These are phyloP conservation scores for Colletotrichum caudatum DNA, from an alignment of 2,329 filamentous ascomycete genomes.

Conservation along the genomic window DNA sequence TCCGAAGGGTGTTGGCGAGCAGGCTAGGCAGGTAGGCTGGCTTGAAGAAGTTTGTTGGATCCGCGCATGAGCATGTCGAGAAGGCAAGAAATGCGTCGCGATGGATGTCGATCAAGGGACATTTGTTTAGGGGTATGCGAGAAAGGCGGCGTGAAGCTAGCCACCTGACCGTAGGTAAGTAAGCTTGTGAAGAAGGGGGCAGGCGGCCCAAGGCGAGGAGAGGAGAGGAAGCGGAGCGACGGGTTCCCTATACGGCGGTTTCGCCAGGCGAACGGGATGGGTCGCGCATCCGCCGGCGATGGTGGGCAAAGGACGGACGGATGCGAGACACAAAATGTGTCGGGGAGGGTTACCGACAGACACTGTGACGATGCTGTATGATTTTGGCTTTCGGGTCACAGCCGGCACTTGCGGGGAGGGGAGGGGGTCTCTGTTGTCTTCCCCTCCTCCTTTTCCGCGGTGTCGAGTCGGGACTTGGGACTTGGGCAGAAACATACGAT, in stretches of 20 bases:
- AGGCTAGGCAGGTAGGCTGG: neutral
- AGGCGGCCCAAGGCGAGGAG: neutral
- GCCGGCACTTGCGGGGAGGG: slow-evolving; percentile 1
- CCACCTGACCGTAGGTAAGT: too few relatives aligned
- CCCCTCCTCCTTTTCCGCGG: neutral
- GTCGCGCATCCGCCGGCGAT: slow-evolving; percentile 27
- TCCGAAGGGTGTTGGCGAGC: slow-evolving; percentile 8
- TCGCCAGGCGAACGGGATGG: slow-evolving; percentile 23
- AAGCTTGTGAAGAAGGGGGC: neutral
- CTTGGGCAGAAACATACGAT: slow-evolving; percentile 11
- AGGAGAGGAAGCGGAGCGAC: slow-evolving; percentile 12
- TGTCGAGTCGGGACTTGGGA: neutral
- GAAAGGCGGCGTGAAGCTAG: neutral
- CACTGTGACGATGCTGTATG: slow-evolving; percentile 29
- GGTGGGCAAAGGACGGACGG: slow-evolving; percentile 36
- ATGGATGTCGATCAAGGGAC: neutral
- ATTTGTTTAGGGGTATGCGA: neutral
- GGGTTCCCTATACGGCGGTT: slow-evolving; percentile 4
- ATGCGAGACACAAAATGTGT: slow-evolving; percentile 39
- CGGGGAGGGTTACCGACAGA: slow-evolving; percentile 20
- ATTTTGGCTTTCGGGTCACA: slow-evolving; percentile 16
- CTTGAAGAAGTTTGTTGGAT: neutral
- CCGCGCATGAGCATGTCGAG: neutral
- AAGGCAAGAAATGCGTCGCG: neutral
- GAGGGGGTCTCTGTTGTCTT: neutral